phyloP scores from a whole-genome alignment of 805 yeast species.

The Naumovozyma baii region DNA sequence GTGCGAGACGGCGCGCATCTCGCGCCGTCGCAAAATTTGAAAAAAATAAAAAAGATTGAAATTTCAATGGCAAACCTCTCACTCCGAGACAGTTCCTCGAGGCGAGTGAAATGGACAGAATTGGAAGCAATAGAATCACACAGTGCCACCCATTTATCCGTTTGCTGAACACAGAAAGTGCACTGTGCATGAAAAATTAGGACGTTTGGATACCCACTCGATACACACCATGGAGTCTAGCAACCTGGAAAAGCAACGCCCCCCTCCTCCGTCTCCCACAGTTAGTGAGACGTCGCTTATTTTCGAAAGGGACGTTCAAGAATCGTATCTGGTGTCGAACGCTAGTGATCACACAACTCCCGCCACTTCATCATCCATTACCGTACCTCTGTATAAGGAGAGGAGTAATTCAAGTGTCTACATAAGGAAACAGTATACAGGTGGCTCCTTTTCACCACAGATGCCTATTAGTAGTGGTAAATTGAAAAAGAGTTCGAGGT shows the following conservation, averaged over 20 bases:
- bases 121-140: too few species aligned
- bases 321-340: constrained; percentile 29
- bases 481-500: not conserved
- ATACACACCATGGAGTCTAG: too few species aligned
- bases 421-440: constrained; percentile 4
- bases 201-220: too few species aligned
- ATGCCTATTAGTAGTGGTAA: not conserved
- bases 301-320: constrained; percentile 61
- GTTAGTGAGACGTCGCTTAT: constrained; percentile 38
- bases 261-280: constrained; percentile 9
- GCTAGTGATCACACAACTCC: constrained; percentile 3
- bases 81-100: too few species aligned
- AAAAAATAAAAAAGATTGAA: too few species aligned
- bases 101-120: too few species aligned
- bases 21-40: too few species aligned
- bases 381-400: not conserved
- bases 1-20: too few species aligned
- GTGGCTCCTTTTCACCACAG: constrained; percentile 3
- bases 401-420: constrained; percentile 5
- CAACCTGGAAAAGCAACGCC: not conserved
- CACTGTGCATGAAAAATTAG: too few species aligned
- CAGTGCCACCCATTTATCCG: too few species aligned
- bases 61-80: too few species aligned
- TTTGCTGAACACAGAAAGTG: too few species aligned
- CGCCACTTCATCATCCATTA: not conserved